Base-by-base conservation (phyloP, 805 yeast genomes). In the Zygoascus biomembranicola region DNA sequence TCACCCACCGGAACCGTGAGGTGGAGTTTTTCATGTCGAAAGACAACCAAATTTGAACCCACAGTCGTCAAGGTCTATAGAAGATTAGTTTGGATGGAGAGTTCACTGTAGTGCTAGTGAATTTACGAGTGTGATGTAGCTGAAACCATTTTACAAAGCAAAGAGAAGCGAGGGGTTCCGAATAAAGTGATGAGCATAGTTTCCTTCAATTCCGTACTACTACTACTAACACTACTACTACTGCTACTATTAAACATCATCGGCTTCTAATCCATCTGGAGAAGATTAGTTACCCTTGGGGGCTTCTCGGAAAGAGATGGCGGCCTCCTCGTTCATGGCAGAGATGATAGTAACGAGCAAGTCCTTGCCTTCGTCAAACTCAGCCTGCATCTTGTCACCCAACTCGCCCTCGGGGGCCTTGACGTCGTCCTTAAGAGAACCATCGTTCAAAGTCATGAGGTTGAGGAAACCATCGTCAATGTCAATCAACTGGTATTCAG, bases 271-370 rank as follows among this genome's bases (percentile, higher is more conserved):
- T 28, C 16, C 19, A 5, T 28, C 16, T 45, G 13, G 5, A 32
- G 8, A 14, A 32, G 8, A 49, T 52, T 59, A 56, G 57, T 51
- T 52, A 43, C 63, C 61, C 67, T 85, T 87, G 78, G 98, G 97
- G 73, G 98, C 96, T 80, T 94, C 99, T 85, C 92, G 94, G 92
- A 78, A 87, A 69, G 97, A 85, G 73, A 94, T 86, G 69, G 96
- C 95, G 73, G 98, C 97, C 82, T 94, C 99, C 84, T 94, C 99
- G 76, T 89, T 95, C 99, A 94, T 94, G 68, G 99, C 95, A 64
- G 96, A 77, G 77, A 94, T 87, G 79, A 94, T 87, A 71, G 99
- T 90, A 70, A 94, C 96, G 71, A 87, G 78, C 73, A 94, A 83
- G 74, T 94, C 99, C 84, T 92, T 94, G 77, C 97, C 98, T 61